A percentile compares a stretch with the other conserved stretches of the same genome.
phyloP scores from a whole-genome alignment of 116 monocot genomes.

The Cymodocea nodosa region DNA sequence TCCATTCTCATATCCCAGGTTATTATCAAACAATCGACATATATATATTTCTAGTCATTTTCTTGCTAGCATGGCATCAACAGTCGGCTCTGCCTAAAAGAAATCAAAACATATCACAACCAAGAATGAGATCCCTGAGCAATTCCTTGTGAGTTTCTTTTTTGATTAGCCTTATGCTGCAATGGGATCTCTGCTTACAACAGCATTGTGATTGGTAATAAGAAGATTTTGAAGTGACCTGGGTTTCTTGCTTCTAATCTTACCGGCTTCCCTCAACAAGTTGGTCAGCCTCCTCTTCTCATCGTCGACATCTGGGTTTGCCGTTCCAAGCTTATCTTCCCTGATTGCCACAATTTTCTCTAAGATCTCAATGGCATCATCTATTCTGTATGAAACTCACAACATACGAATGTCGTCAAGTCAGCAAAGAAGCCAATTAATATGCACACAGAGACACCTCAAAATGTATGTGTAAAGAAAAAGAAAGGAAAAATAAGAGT shows the following conservation, averaged over 20 bases:
- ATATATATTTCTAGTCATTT: no score
- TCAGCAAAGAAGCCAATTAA: no score
- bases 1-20: no score
- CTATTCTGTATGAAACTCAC: constrained; percentile 4
- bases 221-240: constrained; percentile 20
- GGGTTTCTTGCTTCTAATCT: constrained; percentile 20
- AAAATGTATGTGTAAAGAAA: neutral
- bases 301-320: constrained; percentile 25
- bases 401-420: no score
- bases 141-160: no score
- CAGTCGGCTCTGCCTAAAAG: no score
- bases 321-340: constrained; percentile 30
- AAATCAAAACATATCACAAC: no score
- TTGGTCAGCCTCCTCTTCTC: constrained; percentile 24
- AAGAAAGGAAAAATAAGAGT: no score
- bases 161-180: constrained; percentile 1
- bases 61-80: no score
- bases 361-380: constrained; percentile 22
- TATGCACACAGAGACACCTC: no score
- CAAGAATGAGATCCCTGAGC: no score
- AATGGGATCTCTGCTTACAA: constrained; percentile 6
- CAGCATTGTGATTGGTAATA: constrained; percentile 3
- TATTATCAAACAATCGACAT: no score
- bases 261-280: constrained; percentile 23
- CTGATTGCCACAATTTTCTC: constrained; percentile 17